Evolutionary conservation across 306 rosid species (phyloP), one percentile per base, ranked within the genome.

Genomic region (Prinsepia uniflora): DNA sequence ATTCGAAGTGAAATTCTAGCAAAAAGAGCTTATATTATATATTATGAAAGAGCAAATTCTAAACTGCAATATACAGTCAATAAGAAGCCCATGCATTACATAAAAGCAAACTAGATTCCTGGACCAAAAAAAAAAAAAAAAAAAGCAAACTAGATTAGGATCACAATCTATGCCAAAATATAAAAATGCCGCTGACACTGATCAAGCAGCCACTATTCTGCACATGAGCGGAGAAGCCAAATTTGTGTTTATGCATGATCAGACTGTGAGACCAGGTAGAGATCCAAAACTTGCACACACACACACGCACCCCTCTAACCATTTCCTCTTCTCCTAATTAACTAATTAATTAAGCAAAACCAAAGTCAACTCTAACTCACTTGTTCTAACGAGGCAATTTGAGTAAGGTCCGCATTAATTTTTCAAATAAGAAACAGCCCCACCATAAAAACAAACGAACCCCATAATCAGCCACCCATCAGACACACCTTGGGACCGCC

Each of bases 401-500:
- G 36, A 30, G 36, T 14, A 46, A 9, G 17, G 50, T 3, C 50
- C 15, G 10, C 50, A 46, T 15, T 49, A 49, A 49, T 15, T 49
- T 49, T 13, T 13, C 19, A 49, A 49, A 15, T 6, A 49, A 6
- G 8, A 12, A 15, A 49, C 54, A 19, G 34, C 11, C 12, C 59
- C 30, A 0, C 8, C 59, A 54, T 54, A 46, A 11, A 46, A 46
- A 10, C 13, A 46, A 46, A 10, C 36, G 3, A 30, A 30, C 36
- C 36, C 36, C 36, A 30, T 30, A 30, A 30, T 30, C 36, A 30
- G 1, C 3, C 36, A 30, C 36, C 9, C 70, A 45, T 72, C 61
- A 72, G 54, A 36, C 78, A 74, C 17, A 20, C 81, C 86, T 83
- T 22, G 77, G 66, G 8, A 83, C 52, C 17, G 75, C 80, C 48